Evolutionary conservation across 352 stramenopile species (phyloP), one percentile per base, ranked within the genome.

Genomic region (Globisporangium nunn): DNA sequence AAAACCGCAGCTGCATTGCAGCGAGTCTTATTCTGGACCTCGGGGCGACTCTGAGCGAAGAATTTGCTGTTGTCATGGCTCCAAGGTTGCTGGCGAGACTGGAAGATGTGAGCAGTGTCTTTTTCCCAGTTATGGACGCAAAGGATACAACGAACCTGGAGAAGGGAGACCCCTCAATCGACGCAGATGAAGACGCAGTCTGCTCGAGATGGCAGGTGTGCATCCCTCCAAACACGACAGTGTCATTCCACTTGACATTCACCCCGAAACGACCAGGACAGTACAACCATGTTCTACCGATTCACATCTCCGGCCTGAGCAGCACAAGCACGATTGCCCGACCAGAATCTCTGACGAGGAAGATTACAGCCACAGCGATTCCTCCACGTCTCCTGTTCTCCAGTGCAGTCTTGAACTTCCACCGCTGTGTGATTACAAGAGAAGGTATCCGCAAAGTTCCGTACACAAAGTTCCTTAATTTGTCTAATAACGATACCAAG

Each of bases 401-500:
- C 0, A 71, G 62, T 7, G 83, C 85, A 0, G 67, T 67, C 2
- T 62, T 96, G 46, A 68, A 96, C 48, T 98, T 98, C 60, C 71
- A 84, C 11, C 74, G 78, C 1, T 87, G 82, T n/a, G 78, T 97
- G 14, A 90, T 98, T 53, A 83, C 84, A 1, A 54, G 84, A 1
- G 85, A 97, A 57, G 76, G 75, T 0, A 88, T 89, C 40, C 84
- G 85, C 2, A 91, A 93, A 56, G 79, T 96, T 0, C 89, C 91
- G 0, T 97, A 96, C 62, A 93, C 80, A 0, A 87, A 88, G 53
- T 71, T 84, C 5, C 61, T 97, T 0, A 58, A 74, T 5, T 70
- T 96, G 2, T 93, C 71, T 1, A 97, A 97, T 59, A 67, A 81
- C 44, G 74, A 91, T 47, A 56, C 58, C 1, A 52, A 67, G 12